A percentile compares a stretch with the other conserved stretches of the same genome.
Conservation (phyloP, 2,329 filamentous ascomycete species). For the Westerdykella sp. region DNA sequence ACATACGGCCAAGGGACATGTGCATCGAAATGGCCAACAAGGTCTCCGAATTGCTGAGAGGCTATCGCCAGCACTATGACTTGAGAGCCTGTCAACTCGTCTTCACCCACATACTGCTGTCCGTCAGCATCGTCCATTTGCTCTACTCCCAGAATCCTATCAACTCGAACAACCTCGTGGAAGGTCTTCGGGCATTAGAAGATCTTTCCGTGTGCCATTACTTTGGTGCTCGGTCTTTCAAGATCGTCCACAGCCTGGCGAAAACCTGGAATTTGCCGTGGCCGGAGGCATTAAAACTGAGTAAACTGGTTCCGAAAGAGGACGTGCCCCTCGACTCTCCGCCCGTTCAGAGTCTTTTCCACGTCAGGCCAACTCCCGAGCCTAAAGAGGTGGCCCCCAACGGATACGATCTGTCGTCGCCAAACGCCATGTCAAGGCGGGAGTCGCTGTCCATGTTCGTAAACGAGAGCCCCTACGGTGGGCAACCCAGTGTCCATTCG, state of each 20-base stretch:
- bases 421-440: conserved; percentile 10
- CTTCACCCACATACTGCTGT: conserved; percentile 38
- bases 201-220: conserved; percentile 40
- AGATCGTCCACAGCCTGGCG: conserved; percentile 39
- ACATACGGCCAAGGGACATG: conserved; percentile 58
- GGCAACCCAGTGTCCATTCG: no score
- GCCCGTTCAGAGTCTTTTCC: conserved; percentile 14
- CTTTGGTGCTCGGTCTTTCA: conserved; percentile 40
- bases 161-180: conserved; percentile 36
- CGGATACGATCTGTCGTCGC: conserved; percentile 1
- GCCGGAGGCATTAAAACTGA: conserved; percentile 32
- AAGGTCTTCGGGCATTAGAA: conserved; percentile 39
- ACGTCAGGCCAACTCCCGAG: neutral
- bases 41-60: conserved; percentile 38
- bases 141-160: conserved; percentile 38
- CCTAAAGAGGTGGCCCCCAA: conserved; percentile 3
- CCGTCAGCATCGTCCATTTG: conserved; percentile 41
- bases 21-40: conserved; percentile 49
- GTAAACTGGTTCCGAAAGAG: conserved; percentile 19
- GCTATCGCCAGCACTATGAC: conserved; percentile 41
- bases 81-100: conserved; percentile 37
- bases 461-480: neutral
- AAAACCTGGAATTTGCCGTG: conserved; percentile 41
- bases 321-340: conserved; percentile 16
- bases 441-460: conserved; percentile 31